These are phyloP conservation scores for Serendipita sp. DNA, from an alignment of 768 basidiomycete genomes.

Conservation along the genomic window DNA sequence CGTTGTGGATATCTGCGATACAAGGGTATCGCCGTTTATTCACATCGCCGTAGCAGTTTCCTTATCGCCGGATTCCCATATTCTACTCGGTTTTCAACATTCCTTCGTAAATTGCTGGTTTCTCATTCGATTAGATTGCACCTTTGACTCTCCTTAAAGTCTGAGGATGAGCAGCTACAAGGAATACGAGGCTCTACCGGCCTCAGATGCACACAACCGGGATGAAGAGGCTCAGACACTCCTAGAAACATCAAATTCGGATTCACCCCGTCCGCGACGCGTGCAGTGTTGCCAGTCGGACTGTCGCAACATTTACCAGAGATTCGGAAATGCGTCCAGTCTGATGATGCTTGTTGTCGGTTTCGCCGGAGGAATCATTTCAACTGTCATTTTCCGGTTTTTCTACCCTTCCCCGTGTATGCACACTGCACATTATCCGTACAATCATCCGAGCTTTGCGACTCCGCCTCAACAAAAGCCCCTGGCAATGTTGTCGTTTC, in stretches of 20 bases:
- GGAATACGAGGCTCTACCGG: background rate
- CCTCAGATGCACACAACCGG: background rate
- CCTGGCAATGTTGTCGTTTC: background rate
- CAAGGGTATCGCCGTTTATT: too few species aligned
- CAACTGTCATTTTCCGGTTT: constrained; percentile 36
- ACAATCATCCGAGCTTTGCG: constrained; percentile 17
- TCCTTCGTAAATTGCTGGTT: too few species aligned
- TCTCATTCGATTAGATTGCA: too few species aligned
- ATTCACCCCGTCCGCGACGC: too few species aligned
- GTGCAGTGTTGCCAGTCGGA: background rate
- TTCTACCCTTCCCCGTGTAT: constrained; percentile 21
- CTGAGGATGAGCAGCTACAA: background rate
- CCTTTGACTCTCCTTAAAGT: too few species aligned
- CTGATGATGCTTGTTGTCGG: constrained; percentile 28
- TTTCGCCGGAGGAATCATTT: constrained; percentile 37
- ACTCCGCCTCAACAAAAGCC: constrained; percentile 32
- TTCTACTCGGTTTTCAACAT: too few species aligned
- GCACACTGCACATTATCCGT: background rate
- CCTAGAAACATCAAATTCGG: background rate
- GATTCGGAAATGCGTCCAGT: constrained; percentile 5
- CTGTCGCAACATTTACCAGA: background rate
- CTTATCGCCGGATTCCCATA: too few species aligned
- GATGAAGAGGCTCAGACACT: background rate
- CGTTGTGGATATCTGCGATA: too few species aligned
- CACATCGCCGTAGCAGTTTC: too few species aligned